Evolutionary conservation across 23 red algal species (phyloP).

Genomic region (Cyanidiococcus yangmingshanensis): DNA sequence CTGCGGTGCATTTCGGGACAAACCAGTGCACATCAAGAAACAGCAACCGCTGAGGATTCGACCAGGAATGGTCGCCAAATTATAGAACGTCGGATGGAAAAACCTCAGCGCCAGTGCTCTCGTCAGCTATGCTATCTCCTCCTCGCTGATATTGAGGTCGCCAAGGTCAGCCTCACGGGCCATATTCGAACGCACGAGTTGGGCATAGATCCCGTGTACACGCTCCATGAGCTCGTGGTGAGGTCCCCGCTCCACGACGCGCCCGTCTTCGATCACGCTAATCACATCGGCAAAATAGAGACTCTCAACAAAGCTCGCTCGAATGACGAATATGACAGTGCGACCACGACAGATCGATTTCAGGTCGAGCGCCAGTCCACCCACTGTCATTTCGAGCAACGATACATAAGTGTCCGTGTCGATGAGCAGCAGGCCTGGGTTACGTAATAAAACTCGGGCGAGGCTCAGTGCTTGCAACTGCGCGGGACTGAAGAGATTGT

Average conservation of each 20-base stretch:
- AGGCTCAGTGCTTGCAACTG: conserved; percentile 6
- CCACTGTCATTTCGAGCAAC: conserved; percentile 12
- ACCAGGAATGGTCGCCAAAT: too few relatives aligned
- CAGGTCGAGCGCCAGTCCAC: background rate
- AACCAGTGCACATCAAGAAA: too few relatives aligned
- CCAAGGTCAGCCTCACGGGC: background rate
- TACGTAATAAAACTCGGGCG: background rate
- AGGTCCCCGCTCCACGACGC: background rate
- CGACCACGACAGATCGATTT: conserved; percentile 14
- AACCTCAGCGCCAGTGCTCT: background rate
- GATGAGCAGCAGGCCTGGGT: background rate
- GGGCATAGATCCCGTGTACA: background rate
- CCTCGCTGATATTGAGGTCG: background rate
- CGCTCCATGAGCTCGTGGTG: conserved; percentile 18
- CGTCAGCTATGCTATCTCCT: background rate
- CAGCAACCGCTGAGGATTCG: too few relatives aligned
- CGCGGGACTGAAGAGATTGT: background rate
- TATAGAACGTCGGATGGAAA: too few relatives aligned
- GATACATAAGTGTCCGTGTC: background rate
- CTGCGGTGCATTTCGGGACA: too few relatives aligned
- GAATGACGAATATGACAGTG: conserved; percentile 11
- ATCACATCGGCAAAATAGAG: conserved; percentile 16
- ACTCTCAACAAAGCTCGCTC: background rate
- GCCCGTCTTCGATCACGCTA: conserved; percentile 10
- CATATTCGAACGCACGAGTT: background rate